Conservation (phyloP, 495 filamentous ascomycete genomes). For the Platismatia glauca region DNA sequence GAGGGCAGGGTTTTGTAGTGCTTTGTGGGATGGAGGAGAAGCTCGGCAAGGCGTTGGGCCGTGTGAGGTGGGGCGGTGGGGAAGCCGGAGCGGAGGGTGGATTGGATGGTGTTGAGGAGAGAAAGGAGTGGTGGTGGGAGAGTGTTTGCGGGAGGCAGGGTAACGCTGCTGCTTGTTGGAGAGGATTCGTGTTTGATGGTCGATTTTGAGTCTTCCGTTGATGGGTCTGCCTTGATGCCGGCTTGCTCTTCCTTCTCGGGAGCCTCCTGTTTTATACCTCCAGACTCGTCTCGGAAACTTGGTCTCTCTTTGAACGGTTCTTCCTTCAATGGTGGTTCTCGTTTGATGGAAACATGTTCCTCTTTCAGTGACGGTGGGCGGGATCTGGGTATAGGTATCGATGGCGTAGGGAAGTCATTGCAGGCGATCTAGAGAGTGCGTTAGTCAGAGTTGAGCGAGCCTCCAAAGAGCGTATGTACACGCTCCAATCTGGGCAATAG, state of each 20-base stretch:
- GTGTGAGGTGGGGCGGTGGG: constrained; percentile 75
- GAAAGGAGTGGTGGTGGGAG: constrained; percentile 57
- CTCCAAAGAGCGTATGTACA: constrained; percentile 28
- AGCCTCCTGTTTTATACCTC: constrained; percentile 3
- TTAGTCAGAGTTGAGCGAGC: constrained; percentile 10
- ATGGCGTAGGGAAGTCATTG: constrained; percentile 45
- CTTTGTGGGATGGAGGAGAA: constrained; percentile 64
- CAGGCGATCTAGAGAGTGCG: constrained; percentile 38
- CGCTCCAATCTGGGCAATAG: constrained; percentile 46
- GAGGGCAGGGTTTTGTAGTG: constrained; percentile 75
- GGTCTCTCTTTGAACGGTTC: not conserved
- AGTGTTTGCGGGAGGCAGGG: constrained; percentile 29
- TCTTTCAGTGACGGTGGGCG: constrained; percentile 23
- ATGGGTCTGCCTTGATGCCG: constrained; percentile 6
- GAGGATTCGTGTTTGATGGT: constrained; percentile 33
- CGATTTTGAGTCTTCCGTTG: constrained; percentile 29
- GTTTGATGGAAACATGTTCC: not conserved
- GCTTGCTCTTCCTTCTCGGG: not conserved
- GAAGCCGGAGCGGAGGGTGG: constrained; percentile 61
- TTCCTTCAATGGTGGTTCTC: constrained; percentile 11
- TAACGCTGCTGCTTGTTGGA: constrained; percentile 30
- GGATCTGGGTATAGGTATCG: constrained; percentile 29
- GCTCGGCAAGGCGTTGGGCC: constrained; percentile 83
- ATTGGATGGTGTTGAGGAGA: constrained; percentile 57
- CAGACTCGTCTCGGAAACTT: not conserved